These are phyloP conservation scores for Jaapia argillacea DNA, from an alignment of 768 basidiomycete species.

Conservation along the genomic window DNA sequence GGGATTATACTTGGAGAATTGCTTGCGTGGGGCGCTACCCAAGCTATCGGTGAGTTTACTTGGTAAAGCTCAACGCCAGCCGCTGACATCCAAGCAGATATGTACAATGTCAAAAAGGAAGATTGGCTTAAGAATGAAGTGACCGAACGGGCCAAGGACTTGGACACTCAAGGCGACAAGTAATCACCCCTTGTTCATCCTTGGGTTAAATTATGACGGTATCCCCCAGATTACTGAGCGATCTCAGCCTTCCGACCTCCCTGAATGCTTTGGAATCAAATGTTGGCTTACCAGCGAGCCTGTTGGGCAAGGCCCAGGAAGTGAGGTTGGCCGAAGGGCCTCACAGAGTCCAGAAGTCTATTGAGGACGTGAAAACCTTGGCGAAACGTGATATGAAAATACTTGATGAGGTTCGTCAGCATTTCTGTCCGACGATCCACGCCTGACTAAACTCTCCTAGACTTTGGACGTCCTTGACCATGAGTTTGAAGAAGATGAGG, in stretches of 20 bases:
- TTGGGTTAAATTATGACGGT: slow-evolving; percentile 1
- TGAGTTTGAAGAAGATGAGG: slow-evolving; percentile 81
- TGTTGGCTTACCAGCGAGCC: slow-evolving; percentile 79
- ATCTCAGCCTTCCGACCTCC: slow-evolving; percentile 72
- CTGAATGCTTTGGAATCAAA: slow-evolving; percentile 84
- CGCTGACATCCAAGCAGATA: too few species aligned
- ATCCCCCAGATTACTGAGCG: slow-evolving; percentile 47
- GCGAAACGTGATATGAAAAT: slow-evolving; percentile 49
- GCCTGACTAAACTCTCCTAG: slow-evolving; percentile 27
- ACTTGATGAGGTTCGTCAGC: slow-evolving; percentile 59
- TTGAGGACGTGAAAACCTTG: slow-evolving; percentile 65
- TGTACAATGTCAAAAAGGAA: slow-evolving; percentile 78
- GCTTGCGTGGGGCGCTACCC: slow-evolving; percentile 77
- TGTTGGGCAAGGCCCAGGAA: slow-evolving; percentile 80
- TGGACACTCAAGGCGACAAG: slow-evolving; percentile 38
- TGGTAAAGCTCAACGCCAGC: too few species aligned
- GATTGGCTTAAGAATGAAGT: slow-evolving; percentile 64
- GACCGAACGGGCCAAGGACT: slow-evolving; percentile 42
- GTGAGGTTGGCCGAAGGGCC: slow-evolving; percentile 73
- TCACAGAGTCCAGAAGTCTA: slow-evolving; percentile 53
- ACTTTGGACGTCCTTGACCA: slow-evolving; percentile 85
- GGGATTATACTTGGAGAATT: slow-evolving; percentile 65
- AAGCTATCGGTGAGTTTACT: slow-evolving; percentile 66
- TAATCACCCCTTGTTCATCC: background rate
- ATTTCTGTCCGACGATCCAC: background rate